Evolutionary conservation across 345 rosid species (phyloP), one percentile per base, ranked within the genome.

Genomic region (Rhodamnia argentea): DNA sequence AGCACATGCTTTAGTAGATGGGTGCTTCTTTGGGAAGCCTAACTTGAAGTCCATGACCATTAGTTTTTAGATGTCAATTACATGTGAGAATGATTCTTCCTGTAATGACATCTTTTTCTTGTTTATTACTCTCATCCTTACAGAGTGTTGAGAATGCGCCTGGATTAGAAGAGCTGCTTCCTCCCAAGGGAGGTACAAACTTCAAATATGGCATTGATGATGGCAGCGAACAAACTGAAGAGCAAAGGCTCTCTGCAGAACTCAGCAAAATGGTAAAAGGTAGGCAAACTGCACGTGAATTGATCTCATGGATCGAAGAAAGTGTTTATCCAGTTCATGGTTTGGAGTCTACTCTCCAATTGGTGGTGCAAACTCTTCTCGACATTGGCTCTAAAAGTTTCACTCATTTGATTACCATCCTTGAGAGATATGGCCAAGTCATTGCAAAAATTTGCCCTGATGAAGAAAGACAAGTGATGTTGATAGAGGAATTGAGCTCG

Each of bases 301-400:
- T 98, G 88, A 91, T 94, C 60, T 88, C 90, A 26, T 98, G 98
- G 99, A 90, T 95, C 16, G 99, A 96, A 37, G 98, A 96, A 91
- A 92, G 87, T 85, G 88, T 98, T 75, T 87, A 91, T 87, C 94
- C 99, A 84, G 87, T 64, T 89, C 97, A 95, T 89, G 97, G 94
- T 86, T 92, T 92, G 87, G 95, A 94, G 86, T 87, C 91, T 37
- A 89, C 97, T 78, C 93, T 96, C 83, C 86, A 87, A 87, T 92
- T 98, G 86, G 93, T 96, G 82, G 92, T 92, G n/a, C 98, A 98
- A 87, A 95, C 96, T 52, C 93, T 98, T 87, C 98, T 98, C 27
- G 95, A 98, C 83, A 93, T 97, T 85, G 99, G 99, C 62, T 97
- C 99, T 84, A 96, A 97, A 87, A 97, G 99, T 93, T 97, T 96